These are phyloP conservation scores for Trametes cinnabarina DNA, from an alignment of 768 basidiomycete species.

Conservation along the genomic window DNA sequence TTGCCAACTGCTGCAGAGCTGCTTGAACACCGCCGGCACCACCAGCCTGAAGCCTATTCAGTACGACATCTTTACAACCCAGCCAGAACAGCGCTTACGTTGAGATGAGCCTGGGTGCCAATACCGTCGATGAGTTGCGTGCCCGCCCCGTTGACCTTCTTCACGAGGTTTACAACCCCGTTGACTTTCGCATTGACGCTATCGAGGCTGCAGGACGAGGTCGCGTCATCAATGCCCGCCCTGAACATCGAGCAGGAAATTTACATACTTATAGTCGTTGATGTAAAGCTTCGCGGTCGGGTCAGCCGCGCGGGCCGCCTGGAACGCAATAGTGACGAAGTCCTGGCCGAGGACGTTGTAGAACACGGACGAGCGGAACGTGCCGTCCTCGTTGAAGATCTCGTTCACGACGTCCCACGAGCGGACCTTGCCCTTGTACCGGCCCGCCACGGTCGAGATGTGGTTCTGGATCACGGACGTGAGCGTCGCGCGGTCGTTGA, in stretches of 20 bases:
- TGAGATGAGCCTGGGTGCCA: slow-evolving; percentile 46
- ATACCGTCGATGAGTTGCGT: slow-evolving; percentile 46
- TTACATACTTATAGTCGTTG: slow-evolving; percentile 39
- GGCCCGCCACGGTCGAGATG: slow-evolving; percentile 32
- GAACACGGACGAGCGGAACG: slow-evolving; percentile 46
- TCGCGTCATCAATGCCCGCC: neutral
- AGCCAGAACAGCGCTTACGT: slow-evolving; percentile 4
- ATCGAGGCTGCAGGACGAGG: slow-evolving; percentile 41
- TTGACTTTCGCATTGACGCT: slow-evolving; percentile 44
- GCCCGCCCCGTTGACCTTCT: slow-evolving; percentile 38
- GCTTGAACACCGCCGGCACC: slow-evolving; percentile 41
- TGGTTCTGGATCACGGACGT: slow-evolving; percentile 36
- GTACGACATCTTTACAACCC: too few relatives aligned
- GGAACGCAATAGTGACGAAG: slow-evolving; percentile 52
- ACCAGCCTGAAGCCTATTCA: slow-evolving; percentile 30
- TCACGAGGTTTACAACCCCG: slow-evolving; percentile 42
- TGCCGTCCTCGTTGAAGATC: slow-evolving; percentile 53
- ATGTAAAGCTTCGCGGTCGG: slow-evolving; percentile 45
- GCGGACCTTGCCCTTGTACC: slow-evolving; percentile 34
- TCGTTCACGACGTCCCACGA: slow-evolving; percentile 40
- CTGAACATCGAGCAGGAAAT: too few relatives aligned
- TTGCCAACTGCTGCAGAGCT: slow-evolving; percentile 45
- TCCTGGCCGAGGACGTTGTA: slow-evolving; percentile 48
- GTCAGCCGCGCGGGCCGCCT: slow-evolving; percentile 49
- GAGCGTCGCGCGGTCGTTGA: slow-evolving; percentile 26